These are phyloP conservation scores for Phycomyces blakesleeanus DNA, from an alignment of 192 early-diverging fungal genomes.

Conservation along the genomic window DNA sequence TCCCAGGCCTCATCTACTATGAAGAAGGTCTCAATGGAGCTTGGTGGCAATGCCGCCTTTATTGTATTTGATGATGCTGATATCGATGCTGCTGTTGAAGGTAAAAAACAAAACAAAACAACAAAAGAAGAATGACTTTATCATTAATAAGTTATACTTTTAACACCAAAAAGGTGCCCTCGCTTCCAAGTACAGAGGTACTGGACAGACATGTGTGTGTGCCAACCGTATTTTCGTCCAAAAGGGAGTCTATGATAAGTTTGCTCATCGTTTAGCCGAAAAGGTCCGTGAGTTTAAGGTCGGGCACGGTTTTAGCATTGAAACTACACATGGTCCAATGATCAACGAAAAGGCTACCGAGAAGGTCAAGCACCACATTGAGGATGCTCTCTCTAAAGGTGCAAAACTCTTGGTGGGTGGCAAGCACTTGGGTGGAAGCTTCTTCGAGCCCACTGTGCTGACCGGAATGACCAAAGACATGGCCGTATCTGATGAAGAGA, in stretches of 20 bases:
- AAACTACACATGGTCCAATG: constrained; percentile 75
- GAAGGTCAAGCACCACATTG: constrained; percentile 67
- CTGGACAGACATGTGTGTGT: constrained; percentile 83
- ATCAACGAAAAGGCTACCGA: constrained; percentile 66
- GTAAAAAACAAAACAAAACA: not conserved
- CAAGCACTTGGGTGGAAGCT: constrained; percentile 53
- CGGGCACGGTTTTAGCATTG: constrained; percentile 70
- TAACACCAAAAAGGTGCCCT: constrained; percentile 17
- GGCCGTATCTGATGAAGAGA: constrained; percentile 74
- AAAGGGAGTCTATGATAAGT: constrained; percentile 60
- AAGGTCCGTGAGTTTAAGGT: constrained; percentile 58
- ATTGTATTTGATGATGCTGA: constrained; percentile 78
- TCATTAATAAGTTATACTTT: not conserved
- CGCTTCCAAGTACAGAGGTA: constrained; percentile 57
- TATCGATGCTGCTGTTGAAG: constrained; percentile 65
- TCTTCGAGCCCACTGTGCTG: constrained; percentile 82
- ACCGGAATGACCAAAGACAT: constrained; percentile 63
- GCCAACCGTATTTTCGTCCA: constrained; percentile 80
- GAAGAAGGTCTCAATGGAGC: constrained; percentile 79
- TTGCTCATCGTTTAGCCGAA: constrained; percentile 50
- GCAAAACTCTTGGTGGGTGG: constrained; percentile 74
- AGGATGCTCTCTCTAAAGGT: constrained; percentile 71
- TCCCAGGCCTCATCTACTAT: constrained; percentile 57
- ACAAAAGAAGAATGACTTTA: not conserved
- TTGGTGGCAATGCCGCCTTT: constrained; percentile 84